phyloP scores from a whole-genome alignment of 257 asterid species.

The Przewalskia tangutica region DNA sequence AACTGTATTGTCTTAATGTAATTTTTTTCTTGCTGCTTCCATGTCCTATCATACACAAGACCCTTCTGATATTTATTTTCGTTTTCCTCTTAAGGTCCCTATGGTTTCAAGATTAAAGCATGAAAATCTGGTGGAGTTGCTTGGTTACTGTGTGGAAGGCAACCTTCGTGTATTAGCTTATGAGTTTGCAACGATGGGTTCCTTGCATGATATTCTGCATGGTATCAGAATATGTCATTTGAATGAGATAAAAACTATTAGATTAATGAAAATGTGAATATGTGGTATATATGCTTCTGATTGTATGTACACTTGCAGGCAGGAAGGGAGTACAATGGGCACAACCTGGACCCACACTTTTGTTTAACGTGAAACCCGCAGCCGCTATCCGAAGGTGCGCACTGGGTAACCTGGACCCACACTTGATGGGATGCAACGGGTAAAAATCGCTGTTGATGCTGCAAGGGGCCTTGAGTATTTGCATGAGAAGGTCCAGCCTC shows the following conservation, averaged over 20 bases:
- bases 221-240: constrained; percentile 29
- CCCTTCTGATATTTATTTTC: neutral
- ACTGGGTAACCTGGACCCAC: constrained; percentile 94
- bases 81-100: constrained; percentile 44
- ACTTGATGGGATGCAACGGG: constrained; percentile 36
- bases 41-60: neutral
- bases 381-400: too few species aligned
- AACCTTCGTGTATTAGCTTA: constrained; percentile 78
- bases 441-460: constrained; percentile 11
- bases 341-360: constrained; percentile 90
- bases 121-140: constrained; percentile 75
- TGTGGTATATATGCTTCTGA: too few species aligned
- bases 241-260: neutral
- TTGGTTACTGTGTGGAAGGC: constrained; percentile 86
- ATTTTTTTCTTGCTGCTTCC: neutral
- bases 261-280: neutral
- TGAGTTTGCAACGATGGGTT: constrained; percentile 93
- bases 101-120: constrained; percentile 83
- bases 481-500: constrained; percentile 10
- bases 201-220: constrained; percentile 82
- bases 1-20: neutral
- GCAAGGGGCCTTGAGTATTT: constrained; percentile 9
- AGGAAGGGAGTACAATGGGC: constrained; percentile 94
- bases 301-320: constrained; percentile 30
- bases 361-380: too few species aligned